A percentile compares a stretch with the other conserved stretches of the same genome.
phyloP scores from a whole-genome alignment of 352 stramenopile species.

The Peronosclerospora sorghi region DNA sequence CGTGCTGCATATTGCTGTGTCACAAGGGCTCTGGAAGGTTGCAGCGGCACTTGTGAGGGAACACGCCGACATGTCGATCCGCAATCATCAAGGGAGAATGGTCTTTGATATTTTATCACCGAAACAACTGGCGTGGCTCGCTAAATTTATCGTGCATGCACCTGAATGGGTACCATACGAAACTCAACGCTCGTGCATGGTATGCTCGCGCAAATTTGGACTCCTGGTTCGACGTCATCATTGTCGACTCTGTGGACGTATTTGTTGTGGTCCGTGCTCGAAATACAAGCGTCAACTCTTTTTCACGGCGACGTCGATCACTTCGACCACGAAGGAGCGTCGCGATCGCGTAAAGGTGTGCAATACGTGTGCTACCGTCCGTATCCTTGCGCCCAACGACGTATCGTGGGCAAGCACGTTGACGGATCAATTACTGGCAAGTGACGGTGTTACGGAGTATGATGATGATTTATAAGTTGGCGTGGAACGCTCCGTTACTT shows the following conservation, averaged over 20 bases:
- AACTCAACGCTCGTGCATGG: constrained; percentile 63
- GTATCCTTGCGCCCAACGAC: constrained; percentile 36
- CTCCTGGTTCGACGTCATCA: constrained; percentile 69
- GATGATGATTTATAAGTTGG: constrained; percentile 39
- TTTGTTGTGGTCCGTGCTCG: constrained; percentile 70
- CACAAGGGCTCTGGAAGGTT: constrained; percentile 64
- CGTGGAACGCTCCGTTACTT: no score
- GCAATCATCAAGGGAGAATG: constrained; percentile 60
- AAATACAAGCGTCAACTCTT: constrained; percentile 63
- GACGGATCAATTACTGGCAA: constrained; percentile 40
- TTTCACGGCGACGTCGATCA: constrained; percentile 34
- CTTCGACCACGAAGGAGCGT: constrained; percentile 27
- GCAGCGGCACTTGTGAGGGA: constrained; percentile 53
- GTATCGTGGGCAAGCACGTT: constrained; percentile 40
- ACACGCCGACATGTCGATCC: constrained; percentile 56
- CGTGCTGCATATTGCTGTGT: constrained; percentile 69
- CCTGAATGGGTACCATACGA: constrained; percentile 61
- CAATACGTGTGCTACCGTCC: constrained; percentile 61
- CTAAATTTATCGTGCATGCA: constrained; percentile 63
- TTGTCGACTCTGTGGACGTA: constrained; percentile 72
- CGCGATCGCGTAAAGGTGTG: constrained; percentile 56
- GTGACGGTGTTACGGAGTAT: constrained; percentile 36
- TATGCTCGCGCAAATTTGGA: constrained; percentile 54
- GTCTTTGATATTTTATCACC: constrained; percentile 67
- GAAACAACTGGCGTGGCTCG: constrained; percentile 58